Conservation (phyloP, 306 rosid species). For the Chamaecrista fasciculata region DNA sequence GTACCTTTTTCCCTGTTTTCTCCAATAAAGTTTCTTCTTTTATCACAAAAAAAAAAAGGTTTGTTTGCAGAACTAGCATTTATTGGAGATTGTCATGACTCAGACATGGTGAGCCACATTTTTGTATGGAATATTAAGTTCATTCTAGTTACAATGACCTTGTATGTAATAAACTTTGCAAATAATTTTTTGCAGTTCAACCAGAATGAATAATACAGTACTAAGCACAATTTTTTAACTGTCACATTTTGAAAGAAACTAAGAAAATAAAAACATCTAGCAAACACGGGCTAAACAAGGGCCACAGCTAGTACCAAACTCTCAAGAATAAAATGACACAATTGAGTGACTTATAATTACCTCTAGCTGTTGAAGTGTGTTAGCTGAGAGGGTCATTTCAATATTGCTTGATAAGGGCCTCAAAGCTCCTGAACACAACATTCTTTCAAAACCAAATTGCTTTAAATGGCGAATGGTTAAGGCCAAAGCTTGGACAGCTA, state of each 20-base stretch:
- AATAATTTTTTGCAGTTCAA: not conserved
- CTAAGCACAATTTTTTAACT: constrained; percentile 4
- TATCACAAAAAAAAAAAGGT: not conserved
- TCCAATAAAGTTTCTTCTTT: not conserved
- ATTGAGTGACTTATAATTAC: constrained; percentile 50
- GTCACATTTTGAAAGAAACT: constrained; percentile 9
- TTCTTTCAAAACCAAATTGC: constrained; percentile 84
- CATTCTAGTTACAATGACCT: not conserved
- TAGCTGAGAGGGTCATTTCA: constrained; percentile 87
- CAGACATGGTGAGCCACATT: not conserved
- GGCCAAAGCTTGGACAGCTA: constrained; percentile 84
- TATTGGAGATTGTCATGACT: not conserved
- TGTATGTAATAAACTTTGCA: not conserved
- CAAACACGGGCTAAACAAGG: constrained; percentile 10
- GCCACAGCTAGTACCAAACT: constrained; percentile 8
- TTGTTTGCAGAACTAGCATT: not conserved
- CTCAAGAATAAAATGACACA: constrained; percentile 14
- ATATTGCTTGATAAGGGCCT: constrained; percentile 74
- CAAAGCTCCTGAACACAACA: constrained; percentile 62
- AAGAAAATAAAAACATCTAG: constrained; percentile 13
- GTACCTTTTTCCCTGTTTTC: not conserved
- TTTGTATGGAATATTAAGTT: not conserved
- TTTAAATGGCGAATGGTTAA: constrained; percentile 71
- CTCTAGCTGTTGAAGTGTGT: constrained; percentile 92
- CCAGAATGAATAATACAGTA: not conserved